Evolutionary conservation across 129 eudicot genomes (phyloP).

Genomic region (Flaveria sonorensis): DNA sequence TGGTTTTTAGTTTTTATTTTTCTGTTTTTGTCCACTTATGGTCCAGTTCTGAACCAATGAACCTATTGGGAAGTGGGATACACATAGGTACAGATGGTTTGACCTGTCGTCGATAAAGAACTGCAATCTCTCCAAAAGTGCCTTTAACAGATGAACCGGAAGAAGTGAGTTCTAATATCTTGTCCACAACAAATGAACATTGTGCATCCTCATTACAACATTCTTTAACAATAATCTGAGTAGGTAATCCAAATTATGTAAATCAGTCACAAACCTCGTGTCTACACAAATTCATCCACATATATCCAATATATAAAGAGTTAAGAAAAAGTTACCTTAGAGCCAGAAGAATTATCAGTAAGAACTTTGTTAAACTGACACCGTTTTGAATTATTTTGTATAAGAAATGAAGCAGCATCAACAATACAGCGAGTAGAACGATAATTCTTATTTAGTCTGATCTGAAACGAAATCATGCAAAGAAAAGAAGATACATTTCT

Average conservation of each 20-base stretch:
- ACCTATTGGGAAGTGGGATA: not conserved
- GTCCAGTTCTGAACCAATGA: not conserved
- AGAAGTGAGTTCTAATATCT: conserved; percentile 72
- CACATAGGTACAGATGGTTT: conserved; percentile 34
- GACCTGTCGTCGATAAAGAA: conserved; percentile 99
- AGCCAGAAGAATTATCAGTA: conserved; percentile 92
- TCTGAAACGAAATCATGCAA: conserved; percentile 40
- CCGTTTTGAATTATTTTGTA: conserved; percentile 68
- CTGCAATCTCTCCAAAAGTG: conserved; percentile 74
- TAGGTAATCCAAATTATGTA: conserved; percentile 21
- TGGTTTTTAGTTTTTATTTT: not conserved
- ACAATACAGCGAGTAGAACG: conserved; percentile 95
- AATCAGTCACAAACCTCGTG: conserved; percentile 1
- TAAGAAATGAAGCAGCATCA: conserved; percentile 91
- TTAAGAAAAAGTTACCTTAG: conserved; percentile 56
- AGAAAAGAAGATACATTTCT: conserved; percentile 9
- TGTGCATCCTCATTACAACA: conserved; percentile 91
- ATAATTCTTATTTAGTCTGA: conserved; percentile 79
- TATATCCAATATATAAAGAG: not conserved
- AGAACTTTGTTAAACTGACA: conserved; percentile 62
- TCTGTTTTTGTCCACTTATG: not conserved
- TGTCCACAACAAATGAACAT: conserved; percentile 92
- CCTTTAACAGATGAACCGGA: conserved; percentile 58
- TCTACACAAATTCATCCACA: not conserved
- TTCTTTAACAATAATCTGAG: conserved; percentile 80